Base-by-base conservation (phyloP, 768 basidiomycete species). In the Dendrothele bispora region DNA sequence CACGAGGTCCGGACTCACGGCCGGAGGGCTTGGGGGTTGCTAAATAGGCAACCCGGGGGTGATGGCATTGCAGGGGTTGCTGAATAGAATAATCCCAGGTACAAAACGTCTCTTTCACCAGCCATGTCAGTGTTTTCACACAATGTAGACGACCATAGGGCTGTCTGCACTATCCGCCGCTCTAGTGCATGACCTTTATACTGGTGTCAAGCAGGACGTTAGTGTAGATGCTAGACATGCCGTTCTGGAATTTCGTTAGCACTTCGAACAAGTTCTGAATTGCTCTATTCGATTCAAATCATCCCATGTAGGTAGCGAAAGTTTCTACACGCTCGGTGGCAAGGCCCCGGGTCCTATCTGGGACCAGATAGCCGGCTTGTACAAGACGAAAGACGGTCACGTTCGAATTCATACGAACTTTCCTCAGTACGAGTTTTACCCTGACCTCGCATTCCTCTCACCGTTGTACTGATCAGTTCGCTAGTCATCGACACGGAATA, bases 321-420 rank as follows among this genome's bases (percentile, higher is more conserved):
- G 62, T 1, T 83, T 68, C 55, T 80, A 82, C 53, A 72, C 72
- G 0, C 36, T 79, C 0, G 66, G 80, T 50, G 71, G 64, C 3
- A 22, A 63, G 24, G 39, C 68, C 11, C 66, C 71, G 0, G 54
- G 56, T 17, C 61, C 58, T 6, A 4, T 71, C 5, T 82, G 75
- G 69, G 81, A 83, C 46, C 55, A 55, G 6, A 67, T 83, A 11
- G 77, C 76, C 1, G 83, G 81, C 1, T 42, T 79, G 0, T 84
- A 83, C 54, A 56, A 62, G 29, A 82, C 82, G n/a, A 75, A 72
- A 48, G 75, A 79, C 49, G 54, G 71, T 36, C 77, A 64, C 52
- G 75, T 84, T 14, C 69, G 82, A 24, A 72, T 82, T 10, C 83
- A 84, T 51, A 82, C 82, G 17, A 84, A 84, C 46, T 84, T 84